phyloP scores from a whole-genome alignment of 1,139 yeast species.

The Diutina neorugosa region DNA sequence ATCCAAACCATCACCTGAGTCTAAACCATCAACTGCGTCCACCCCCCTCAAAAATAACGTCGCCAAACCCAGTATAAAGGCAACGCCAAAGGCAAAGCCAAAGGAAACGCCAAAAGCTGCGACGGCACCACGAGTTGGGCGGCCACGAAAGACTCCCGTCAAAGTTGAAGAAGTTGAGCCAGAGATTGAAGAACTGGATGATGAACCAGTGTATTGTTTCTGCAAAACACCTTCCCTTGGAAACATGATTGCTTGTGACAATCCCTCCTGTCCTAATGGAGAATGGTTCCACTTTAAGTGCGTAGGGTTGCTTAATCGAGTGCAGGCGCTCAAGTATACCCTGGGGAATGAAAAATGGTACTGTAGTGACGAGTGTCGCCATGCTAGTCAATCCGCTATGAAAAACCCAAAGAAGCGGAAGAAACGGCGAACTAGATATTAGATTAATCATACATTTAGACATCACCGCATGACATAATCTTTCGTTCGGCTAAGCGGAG shows the following conservation, averaged over 20 bases:
- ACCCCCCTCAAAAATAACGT: too few relatives aligned
- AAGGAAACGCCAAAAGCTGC: too few relatives aligned
- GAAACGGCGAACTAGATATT: background rate
- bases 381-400: background rate
- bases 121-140: background rate
- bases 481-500: too few relatives aligned
- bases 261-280: conserved; percentile 31
- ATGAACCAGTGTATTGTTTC: conserved; percentile 23
- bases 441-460: too few relatives aligned
- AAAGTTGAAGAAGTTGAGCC: background rate
- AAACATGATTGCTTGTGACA: conserved; percentile 37
- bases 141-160: background rate
- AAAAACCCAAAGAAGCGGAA: background rate
- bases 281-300: conserved; percentile 41
- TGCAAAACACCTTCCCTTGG: conserved; percentile 35
- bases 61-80: too few relatives aligned
- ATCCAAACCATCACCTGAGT: too few relatives aligned
- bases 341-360: conserved; percentile 25
- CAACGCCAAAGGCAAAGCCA: too few relatives aligned
- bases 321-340: conserved; percentile 26
- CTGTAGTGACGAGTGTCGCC: conserved; percentile 25
- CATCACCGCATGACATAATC: too few relatives aligned
- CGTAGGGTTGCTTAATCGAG: conserved; percentile 29
- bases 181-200: conserved; percentile 14
- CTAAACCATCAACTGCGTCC: too few relatives aligned